Evolutionary conservation across 2,329 filamentous ascomycete genomes (phyloP), one percentile per base, ranked within the genome.

Genomic region (Cladosporium colombiae): DNA sequence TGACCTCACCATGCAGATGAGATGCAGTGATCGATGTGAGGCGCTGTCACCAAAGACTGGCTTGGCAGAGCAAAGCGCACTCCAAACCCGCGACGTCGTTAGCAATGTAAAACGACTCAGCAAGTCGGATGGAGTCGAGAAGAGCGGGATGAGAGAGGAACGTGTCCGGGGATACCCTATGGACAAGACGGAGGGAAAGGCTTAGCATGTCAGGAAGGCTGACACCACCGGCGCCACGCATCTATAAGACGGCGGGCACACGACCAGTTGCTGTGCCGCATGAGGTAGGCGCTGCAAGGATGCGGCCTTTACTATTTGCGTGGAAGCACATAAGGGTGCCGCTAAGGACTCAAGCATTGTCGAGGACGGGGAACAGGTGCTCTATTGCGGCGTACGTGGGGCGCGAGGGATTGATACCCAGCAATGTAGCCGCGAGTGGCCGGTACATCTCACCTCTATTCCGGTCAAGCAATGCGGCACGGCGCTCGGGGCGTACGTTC

Each of bases 221-320:
- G 57, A 60, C 57, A 31, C 57, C 14, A 23, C 57, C n/a, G 57
- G 57, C 57, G 57, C 35, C 35, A 60, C 57, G 21, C 21, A 49
- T 44, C 57, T 60, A 46, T 60, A 60, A 60, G 57, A 23, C 37
- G 40, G 21, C 27, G 4, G 57, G 57, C 57, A 60, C 57, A 60
- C 57, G 57, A 60, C 37, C 52, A 55, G 29, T n/a, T 60, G 57
- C 57, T 44, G 57, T 60, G 44, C 37, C 57, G 57, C 57, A 55
- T 55, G 18, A 21, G 14, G 27, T 35, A 55, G 52, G 18, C 52
- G 52, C 29, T 29, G 18, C 52, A 55, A 21, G 52, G 52, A 55
- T 55, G 52, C 52, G 31, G 52, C 5, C 52, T 55, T 33, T 55
- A 7, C 52, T 55, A 55, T 55, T 31, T 55, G 16, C 52, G 27